These are phyloP conservation scores for Hylodesmum podocarpum DNA, from an alignment of 306 rosid species.

Conservation along the genomic window DNA sequence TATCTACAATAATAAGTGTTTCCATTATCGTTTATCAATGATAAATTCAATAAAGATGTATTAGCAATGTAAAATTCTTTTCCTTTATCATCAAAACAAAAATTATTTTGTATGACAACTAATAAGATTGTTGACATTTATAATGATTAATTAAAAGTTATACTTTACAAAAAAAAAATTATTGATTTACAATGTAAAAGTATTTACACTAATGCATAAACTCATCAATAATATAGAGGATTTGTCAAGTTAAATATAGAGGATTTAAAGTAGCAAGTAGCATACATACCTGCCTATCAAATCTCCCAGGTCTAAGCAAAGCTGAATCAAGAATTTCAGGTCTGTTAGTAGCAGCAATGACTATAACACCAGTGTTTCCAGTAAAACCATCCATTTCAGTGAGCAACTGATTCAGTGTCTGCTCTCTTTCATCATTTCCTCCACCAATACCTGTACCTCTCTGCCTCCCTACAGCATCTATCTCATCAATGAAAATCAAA, in stretches of 20 bases:
- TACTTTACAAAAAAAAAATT: too few relatives aligned
- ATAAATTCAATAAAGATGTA: too few relatives aligned
- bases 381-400: constrained; percentile 86
- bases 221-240: neutral
- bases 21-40: too few relatives aligned
- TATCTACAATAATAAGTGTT: too few relatives aligned
- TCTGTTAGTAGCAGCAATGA: constrained; percentile 74
- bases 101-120: too few relatives aligned
- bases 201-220: too few relatives aligned
- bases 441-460: constrained; percentile 92
- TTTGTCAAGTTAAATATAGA: neutral
- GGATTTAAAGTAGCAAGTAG: neutral
- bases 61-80: too few relatives aligned
- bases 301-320: constrained; percentile 76
- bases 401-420: constrained; percentile 75
- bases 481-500: constrained; percentile 76
- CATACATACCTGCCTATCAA: constrained; percentile 71
- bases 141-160: too few relatives aligned
- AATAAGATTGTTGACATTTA: too few relatives aligned
- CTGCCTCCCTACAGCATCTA: constrained; percentile 83
- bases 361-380: constrained; percentile 69
- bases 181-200: too few relatives aligned
- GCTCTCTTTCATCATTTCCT: constrained; percentile 83
- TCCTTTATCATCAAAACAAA: too few relatives aligned
- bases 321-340: constrained; percentile 83